Conservation (phyloP, 768 basidiomycete genomes). For the Mycena galopus region DNA sequence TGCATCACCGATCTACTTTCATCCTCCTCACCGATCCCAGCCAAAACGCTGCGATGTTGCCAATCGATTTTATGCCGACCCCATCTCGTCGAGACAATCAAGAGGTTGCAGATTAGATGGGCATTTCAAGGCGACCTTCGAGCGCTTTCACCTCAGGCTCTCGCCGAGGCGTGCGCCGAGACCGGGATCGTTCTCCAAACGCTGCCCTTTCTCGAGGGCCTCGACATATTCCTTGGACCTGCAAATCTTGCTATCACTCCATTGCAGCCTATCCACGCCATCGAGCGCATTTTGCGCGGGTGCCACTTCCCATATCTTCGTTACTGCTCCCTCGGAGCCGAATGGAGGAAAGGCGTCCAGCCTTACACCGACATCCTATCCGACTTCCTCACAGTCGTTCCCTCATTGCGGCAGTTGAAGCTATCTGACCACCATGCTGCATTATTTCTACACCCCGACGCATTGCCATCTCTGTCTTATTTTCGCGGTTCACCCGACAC, state of each 20-base stretch:
- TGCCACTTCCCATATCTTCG: conserved; percentile 57
- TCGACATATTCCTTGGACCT: conserved; percentile 67
- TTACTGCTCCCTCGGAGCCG: conserved; percentile 59
- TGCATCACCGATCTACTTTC: conserved; percentile 62
- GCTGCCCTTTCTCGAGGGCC: conserved; percentile 61
- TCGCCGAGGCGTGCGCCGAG: conserved; percentile 55
- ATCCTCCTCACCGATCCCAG: conserved; percentile 53
- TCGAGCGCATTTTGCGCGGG: conserved; percentile 59
- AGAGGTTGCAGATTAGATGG: conserved; percentile 63
- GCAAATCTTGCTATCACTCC: conserved; percentile 50
- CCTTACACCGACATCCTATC: conserved; percentile 56
- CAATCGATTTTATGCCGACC: conserved; percentile 60
- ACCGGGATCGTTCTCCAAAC: conserved; percentile 53
- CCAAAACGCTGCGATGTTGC: conserved; percentile 64
- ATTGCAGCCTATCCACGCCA: conserved; percentile 51
- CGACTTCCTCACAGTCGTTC: conserved; percentile 58
- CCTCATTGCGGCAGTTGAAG: conserved; percentile 59
- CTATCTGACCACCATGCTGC: conserved; percentile 60
- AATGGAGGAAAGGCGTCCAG: conserved; percentile 57
- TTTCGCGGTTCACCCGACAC: conserved; percentile 73
- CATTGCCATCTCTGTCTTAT: conserved; percentile 62
- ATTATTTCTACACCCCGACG: conserved; percentile 55
- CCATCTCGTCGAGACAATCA: conserved; percentile 61
- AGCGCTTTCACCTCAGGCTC: conserved; percentile 42
- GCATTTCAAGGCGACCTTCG: conserved; percentile 57